These are phyloP conservation scores for Arabidopsis thaliana DNA, from an alignment of 345 rosid genomes.

Conservation along the genomic window DNA sequence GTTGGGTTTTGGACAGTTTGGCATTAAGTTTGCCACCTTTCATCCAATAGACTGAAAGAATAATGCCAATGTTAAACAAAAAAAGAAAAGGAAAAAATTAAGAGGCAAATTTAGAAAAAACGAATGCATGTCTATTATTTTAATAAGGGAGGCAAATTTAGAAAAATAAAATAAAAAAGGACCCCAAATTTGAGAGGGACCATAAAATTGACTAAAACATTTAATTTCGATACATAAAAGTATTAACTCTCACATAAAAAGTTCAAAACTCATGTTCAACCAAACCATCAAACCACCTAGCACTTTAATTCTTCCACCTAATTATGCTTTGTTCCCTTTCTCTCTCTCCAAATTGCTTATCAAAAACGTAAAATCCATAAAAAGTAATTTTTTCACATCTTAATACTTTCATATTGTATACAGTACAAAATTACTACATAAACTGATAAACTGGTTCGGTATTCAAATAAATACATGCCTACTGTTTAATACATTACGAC, in stretches of 20 bases:
- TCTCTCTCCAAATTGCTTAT: constrained; percentile 22
- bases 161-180: neutral
- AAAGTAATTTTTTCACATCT: neutral
- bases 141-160: constrained; percentile 9
- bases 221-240: constrained; percentile 24
- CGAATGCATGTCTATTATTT: constrained; percentile 4
- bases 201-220: constrained; percentile 28
- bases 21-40: constrained; percentile 33
- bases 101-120: neutral
- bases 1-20: constrained; percentile 20
- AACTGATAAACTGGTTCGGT: neutral
- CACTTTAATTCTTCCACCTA: constrained; percentile 36
- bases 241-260: constrained; percentile 14
- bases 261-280: constrained; percentile 43
- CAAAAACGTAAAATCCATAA: constrained; percentile 22
- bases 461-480: neutral
- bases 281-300: constrained; percentile 38
- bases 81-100: neutral
- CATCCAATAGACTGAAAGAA: constrained; percentile 23
- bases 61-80: constrained; percentile 16
- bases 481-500: neutral
- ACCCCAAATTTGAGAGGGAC: constrained; percentile 20
- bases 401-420: neutral
- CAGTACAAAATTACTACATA: neutral
- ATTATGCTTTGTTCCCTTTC: neutral